Base-by-base conservation (phyloP, 345 rosid genomes). In the Dipteronia sinensis region DNA sequence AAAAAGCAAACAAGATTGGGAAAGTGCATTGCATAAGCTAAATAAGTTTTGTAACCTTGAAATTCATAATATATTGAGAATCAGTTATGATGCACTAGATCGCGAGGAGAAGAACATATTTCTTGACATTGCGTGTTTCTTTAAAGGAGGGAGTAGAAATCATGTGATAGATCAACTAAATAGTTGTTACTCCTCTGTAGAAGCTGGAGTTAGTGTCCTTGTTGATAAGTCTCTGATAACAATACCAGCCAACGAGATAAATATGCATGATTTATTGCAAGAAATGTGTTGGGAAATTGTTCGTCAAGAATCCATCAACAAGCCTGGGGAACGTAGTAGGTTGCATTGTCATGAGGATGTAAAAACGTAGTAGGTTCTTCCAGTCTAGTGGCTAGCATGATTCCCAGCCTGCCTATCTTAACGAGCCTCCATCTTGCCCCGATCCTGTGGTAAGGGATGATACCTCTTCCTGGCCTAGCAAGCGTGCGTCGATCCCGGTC, bases 201-300 rank as follows among this genome's bases (percentile, higher is more conserved):
- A 59, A 67, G 49, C 29, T 49, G 70, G 61, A 10, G 1, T 78
- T 6, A 65, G 42, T 22, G 68, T 68, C 27, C 80, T 77, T 4
- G 53, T 58, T 44, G 55, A 69, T 12, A 77, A 69, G 59, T 77
- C 74, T 46, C 75, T 77, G 0, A 13, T 42, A 7, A 59, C 42
- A 9, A 44, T 77, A 6, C 19, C 49, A 31, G 0, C n/a, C 67
- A 46, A 68, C 4, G 59, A 69, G 47, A 64, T 85, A 0, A 29
- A 79, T 27, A 80, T 85, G 84, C 87, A 87, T 78, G 87, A 85
- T 78, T 80, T 83, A 79, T 69, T 87, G 44, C 84, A 83, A 78
- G 85, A 82, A 6, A 82, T 87, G 90, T 82, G 85, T 2, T 49
- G 77, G 34, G 82, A 81, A 22, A 79, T 85, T 70, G 78, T 85